A percentile compares a stretch with the other conserved stretches of the same genome.
Evolutionary conservation across 2,329 filamentous ascomycete genomes (phyloP).

Genomic region (Stachybotrys chlorohalonatus): DNA sequence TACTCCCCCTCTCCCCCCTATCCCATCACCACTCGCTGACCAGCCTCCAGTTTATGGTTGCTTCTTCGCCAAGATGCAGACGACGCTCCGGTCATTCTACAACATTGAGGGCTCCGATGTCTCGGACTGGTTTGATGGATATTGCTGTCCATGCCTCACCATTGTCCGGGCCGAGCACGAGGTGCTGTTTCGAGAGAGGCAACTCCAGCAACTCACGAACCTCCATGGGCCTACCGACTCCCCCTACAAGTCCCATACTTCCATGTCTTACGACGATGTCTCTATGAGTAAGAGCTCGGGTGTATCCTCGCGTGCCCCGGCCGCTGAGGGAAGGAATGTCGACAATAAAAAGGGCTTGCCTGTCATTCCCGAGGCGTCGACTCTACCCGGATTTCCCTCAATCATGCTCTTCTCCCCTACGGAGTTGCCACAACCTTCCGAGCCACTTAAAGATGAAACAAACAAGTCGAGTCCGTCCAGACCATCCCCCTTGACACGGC

Average conservation of each 20-base stretch:
- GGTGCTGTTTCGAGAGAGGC: conserved; percentile 18
- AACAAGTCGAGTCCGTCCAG: not conserved
- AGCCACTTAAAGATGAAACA: not conserved
- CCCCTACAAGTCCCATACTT: conserved; percentile 10
- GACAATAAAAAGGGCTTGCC: not conserved
- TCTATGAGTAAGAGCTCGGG: not conserved
- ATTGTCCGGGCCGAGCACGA: conserved; percentile 21
- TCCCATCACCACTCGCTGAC: not conserved
- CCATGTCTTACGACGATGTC: conserved; percentile 9
- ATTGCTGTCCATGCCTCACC: conserved; percentile 16
- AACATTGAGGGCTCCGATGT: conserved; percentile 15
- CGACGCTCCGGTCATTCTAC: conserved; percentile 20
- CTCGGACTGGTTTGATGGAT: conserved; percentile 15
- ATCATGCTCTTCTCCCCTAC: not conserved
- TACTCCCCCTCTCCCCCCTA: conserved; percentile 3
- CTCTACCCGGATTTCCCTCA: not conserved
- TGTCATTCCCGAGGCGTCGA: not conserved
- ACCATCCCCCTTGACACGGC: not conserved
- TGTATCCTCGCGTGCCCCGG: not conserved
- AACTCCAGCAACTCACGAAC: conserved; percentile 4
- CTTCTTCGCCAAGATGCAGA: conserved; percentile 18
- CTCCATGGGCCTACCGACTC: conserved; percentile 2
- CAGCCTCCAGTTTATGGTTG: conserved; percentile 18
- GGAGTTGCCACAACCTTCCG: not conserved
- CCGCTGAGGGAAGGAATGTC: not conserved